Percentiles rank a stretch among this genome's conserved stretches.
Conservation (phyloP, 2,329 filamentous ascomycete genomes). For the Orbilia blumenaviensis region DNA sequence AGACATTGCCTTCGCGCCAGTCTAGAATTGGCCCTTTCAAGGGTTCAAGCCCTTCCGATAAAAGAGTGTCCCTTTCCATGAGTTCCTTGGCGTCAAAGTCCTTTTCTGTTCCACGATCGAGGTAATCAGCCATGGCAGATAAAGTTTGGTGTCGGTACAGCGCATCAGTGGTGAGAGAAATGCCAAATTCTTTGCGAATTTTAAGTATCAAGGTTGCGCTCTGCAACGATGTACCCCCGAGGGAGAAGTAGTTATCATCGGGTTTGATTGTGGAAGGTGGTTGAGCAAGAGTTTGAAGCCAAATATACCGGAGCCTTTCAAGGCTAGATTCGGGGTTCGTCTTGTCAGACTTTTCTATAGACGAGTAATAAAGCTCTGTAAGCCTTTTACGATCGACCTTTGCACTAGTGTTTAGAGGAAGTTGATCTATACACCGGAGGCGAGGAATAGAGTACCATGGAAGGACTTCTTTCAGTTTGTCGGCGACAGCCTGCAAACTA, state of each 20-base stretch:
- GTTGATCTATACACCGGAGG: background rate
- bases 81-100: background rate
- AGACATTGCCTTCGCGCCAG: constrained; percentile 16
- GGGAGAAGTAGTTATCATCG: constrained; percentile 1
- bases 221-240: constrained; percentile 12
- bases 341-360: background rate
- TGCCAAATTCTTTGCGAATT: background rate
- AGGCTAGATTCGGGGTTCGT: background rate
- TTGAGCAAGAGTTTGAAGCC: background rate
- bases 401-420: constrained; percentile 10
- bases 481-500: background rate
- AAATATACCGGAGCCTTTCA: background rate
- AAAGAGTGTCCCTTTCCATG: background rate
- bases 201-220: constrained; percentile 8
- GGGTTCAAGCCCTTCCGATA: background rate
- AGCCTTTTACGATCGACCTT: constrained; percentile 16
- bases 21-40: constrained; percentile 9
- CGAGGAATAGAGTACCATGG: background rate
- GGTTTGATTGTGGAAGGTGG: background rate
- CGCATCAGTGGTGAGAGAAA: background rate
- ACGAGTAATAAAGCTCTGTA: background rate
- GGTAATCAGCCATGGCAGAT: background rate
- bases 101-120: background rate
- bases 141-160: constrained; percentile 7
- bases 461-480: background rate